These are phyloP conservation scores for Drosera spatulata DNA, from an alignment of 179 eudicot species.

Conservation along the genomic window DNA sequence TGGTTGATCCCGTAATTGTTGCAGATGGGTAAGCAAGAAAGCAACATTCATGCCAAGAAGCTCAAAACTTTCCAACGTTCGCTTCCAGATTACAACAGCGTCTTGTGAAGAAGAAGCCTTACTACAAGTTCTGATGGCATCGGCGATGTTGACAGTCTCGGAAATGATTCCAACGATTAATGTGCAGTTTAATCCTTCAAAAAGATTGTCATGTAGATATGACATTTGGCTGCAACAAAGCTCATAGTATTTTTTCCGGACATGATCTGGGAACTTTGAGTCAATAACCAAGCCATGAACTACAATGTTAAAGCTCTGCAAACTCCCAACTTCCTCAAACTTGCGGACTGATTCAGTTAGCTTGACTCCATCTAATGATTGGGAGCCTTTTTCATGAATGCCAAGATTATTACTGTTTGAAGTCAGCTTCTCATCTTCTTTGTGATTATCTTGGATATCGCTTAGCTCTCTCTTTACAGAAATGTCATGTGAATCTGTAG, in stretches of 20 bases:
- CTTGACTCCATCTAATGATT: constrained; percentile 33
- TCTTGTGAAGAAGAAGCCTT: constrained; percentile 5
- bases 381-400: constrained; percentile 15
- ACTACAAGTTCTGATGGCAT: constrained; percentile 31
- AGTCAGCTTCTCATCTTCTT: constrained; percentile 4
- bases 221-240: constrained; percentile 33
- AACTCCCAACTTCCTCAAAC: constrained; percentile 23
- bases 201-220: constrained; percentile 36
- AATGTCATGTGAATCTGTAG: too few species aligned
- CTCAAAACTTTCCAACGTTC: constrained; percentile 37
- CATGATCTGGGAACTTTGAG: constrained; percentile 21
- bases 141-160: constrained; percentile 52
- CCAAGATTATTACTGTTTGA: constrained; percentile 7
- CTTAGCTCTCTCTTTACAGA: background rate
- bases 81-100: constrained; percentile 30
- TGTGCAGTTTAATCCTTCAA: constrained; percentile 33
- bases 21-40: constrained; percentile 27
- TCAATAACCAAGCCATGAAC: constrained; percentile 38
- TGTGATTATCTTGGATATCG: background rate
- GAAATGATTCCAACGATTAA: constrained; percentile 34
- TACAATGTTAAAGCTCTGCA: constrained; percentile 35
- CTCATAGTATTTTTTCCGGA: constrained; percentile 22
- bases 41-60: constrained; percentile 39
- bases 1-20: constrained; percentile 11
- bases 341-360: constrained; percentile 27